Base-by-base conservation (phyloP, 2,329 filamentous ascomycete species). In the Penicillium verrucosum region DNA sequence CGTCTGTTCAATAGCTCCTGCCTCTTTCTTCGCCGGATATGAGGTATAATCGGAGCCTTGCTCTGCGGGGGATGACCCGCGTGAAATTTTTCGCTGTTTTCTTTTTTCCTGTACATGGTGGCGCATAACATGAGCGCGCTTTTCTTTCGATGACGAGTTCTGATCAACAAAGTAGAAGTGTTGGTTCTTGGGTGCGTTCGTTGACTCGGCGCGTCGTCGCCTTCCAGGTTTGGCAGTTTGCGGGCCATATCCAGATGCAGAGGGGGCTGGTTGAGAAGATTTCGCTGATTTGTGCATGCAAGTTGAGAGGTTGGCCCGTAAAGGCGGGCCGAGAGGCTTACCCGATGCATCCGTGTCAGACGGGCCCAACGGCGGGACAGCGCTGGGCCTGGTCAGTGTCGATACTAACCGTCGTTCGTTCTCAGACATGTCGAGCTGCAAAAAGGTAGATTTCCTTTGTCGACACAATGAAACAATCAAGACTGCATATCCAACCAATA, bases 41-140 rank as follows among this genome's bases (percentile, higher is more conserved):
- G 57, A 40, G 6, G 25, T 25, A 9, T 50, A 12, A 23, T 55
- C 58, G 23, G 41, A 46, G 3, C 46, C 43, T 18, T 57, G 46
- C 2, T 64, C 60, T 1, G 38, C 16, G 1, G 59, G 53, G 5
- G 58, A 40, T 18, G 45, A 40, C 16, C 48, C 54, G 48, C 65
- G 65, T 2, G 68, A 64, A 47, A 64, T 53, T 58, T 69, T 71
- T 44, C 63, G 70, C 52, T 71, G 71, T 55, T 65, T 72, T 40
- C 67, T 65, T 60, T 76, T 77, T 58, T 75, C 68, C 49, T 76
- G 72, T n/a, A 77, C 73, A 65, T 77, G 75, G 52, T 77, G 73
- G 36, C 73, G 73, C 75, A 77, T 77, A 21, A 77, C 75, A 69
- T 77, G 74, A 7, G 75, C 73, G 30, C 75, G 73, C 51, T 77